Evolutionary conservation across 345 rosid species (phyloP).

Genomic region (Linum trigynum): DNA sequence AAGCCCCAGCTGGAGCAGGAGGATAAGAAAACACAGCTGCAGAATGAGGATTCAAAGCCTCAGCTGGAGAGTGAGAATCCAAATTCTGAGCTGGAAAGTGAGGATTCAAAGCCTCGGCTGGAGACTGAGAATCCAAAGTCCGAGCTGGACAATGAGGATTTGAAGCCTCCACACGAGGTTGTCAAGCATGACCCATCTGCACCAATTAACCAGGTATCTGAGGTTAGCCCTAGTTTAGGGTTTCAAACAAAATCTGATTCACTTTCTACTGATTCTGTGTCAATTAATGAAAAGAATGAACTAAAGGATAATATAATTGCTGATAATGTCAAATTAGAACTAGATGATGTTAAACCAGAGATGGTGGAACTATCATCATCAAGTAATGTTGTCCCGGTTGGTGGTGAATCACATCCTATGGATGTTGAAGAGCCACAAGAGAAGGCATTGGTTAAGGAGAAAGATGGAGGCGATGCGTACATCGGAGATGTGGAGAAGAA

Average conservation of each 20-base stretch:
- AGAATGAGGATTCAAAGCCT: conserved; percentile 1
- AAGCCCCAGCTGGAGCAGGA: conserved; percentile 34
- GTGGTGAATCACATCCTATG: conserved; percentile 78
- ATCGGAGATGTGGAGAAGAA: conserved; percentile 58
- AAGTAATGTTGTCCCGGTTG: conserved; percentile 39
- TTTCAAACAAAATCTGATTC: conserved; percentile 97
- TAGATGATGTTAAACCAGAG: conserved; percentile 77
- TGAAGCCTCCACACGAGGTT: conserved; percentile 39
- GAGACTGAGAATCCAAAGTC: conserved; percentile 33
- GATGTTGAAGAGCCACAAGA: conserved; percentile 79
- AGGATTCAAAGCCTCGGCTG: conserved; percentile 22
- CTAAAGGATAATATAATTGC: conserved; percentile 88
- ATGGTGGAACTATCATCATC: conserved; percentile 79
- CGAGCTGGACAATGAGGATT: conserved; percentile 31
- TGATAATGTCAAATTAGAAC: conserved; percentile 96
- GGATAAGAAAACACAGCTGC: conserved; percentile 30
- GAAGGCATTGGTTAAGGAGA: conserved; percentile 52
- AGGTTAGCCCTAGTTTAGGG: conserved; percentile 93
- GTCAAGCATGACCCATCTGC: conserved; percentile 48
- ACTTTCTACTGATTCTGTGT: conserved; percentile 96
- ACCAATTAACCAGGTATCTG: conserved; percentile 87
- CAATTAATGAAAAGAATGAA: conserved; percentile 93
- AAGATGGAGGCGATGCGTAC: conserved; percentile 52
- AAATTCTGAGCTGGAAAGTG: conserved; percentile 25
- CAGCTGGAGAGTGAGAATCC: conserved; percentile 19